phyloP scores from a whole-genome alignment of 768 basidiomycete genomes.

The Botryobasidium botryosum region DNA sequence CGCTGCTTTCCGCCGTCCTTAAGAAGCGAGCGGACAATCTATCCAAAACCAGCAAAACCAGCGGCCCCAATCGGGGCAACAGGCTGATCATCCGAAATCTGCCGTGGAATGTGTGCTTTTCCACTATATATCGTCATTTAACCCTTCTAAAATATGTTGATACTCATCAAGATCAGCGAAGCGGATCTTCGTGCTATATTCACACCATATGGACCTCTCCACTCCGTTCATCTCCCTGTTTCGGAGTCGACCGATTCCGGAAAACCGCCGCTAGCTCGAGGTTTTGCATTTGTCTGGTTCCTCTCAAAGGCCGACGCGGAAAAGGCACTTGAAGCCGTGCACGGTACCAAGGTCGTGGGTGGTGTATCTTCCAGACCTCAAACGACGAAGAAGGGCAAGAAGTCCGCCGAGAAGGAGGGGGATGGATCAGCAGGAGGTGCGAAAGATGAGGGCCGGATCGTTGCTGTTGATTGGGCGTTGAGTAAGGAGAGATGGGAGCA shows the following conservation, averaged over 20 bases:
- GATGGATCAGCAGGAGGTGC: slow-evolving; percentile 25
- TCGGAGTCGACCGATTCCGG: slow-evolving; percentile 18
- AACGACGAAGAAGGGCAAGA: slow-evolving; percentile 14
- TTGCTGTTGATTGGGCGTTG: slow-evolving; percentile 93
- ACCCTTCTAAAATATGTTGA: background rate
- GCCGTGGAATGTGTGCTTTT: slow-evolving; percentile 36
- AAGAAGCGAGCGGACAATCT: slow-evolving; percentile 70
- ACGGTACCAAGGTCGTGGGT: slow-evolving; percentile 50
- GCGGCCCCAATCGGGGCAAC: slow-evolving; percentile 50
- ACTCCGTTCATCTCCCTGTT: slow-evolving; percentile 65
- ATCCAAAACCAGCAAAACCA: slow-evolving; percentile 27
- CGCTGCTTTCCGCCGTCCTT: slow-evolving; percentile 66
- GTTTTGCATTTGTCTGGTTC: slow-evolving; percentile 96
- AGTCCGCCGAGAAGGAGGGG: slow-evolving; percentile 36
- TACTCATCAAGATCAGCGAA: slow-evolving; percentile 39
- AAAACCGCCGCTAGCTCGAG: slow-evolving; percentile 28
- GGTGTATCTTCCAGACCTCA: slow-evolving; percentile 21
- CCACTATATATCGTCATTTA: background rate
- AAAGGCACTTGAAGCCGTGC: slow-evolving; percentile 58
- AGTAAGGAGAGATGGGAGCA: slow-evolving; percentile 88
- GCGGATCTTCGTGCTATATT: slow-evolving; percentile 76
- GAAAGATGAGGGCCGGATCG: slow-evolving; percentile 32
- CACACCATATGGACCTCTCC: slow-evolving; percentile 71
- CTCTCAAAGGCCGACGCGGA: slow-evolving; percentile 72
- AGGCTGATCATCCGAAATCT: slow-evolving; percentile 86